Evolutionary conservation across 495 filamentous ascomycete genomes (phyloP).

Genomic region (Penicillium cinerascens): DNA sequence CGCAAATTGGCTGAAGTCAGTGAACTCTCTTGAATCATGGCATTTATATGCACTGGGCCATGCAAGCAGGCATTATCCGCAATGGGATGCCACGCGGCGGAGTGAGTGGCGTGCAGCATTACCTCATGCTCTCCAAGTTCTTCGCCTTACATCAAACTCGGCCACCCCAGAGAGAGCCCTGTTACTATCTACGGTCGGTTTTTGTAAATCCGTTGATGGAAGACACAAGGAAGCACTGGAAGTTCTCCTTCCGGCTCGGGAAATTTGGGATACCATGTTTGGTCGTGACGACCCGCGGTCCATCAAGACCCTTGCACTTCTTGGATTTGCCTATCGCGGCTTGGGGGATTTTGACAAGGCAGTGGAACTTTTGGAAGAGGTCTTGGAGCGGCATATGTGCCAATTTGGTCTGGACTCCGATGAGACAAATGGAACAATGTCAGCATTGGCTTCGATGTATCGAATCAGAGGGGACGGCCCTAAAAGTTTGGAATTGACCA

Average conservation of each 20-base stretch:
- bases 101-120: slow-evolving; percentile 25
- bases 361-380: background rate
- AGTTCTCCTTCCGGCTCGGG: slow-evolving; percentile 14
- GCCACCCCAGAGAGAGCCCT: background rate
- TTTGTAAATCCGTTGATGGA: slow-evolving; percentile 8
- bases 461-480: background rate
- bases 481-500: too few species aligned
- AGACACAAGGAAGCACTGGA: slow-evolving; percentile 15
- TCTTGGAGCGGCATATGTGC: too few species aligned
- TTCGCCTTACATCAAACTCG: background rate
- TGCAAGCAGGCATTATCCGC: slow-evolving; percentile 21
- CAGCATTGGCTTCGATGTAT: background rate
- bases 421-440: background rate
- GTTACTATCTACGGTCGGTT: background rate
- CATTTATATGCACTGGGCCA: slow-evolving; percentile 5
- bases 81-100: slow-evolving; percentile 14
- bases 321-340: slow-evolving; percentile 2
- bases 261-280: slow-evolving; percentile 9
- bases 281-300: slow-evolving; percentile 7
- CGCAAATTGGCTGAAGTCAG: slow-evolving; percentile 28
- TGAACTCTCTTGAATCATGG: background rate
- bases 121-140: slow-evolving; percentile 30
- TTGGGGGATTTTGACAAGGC: slow-evolving; percentile 3
- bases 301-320: background rate
- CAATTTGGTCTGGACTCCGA: too few species aligned